Base-by-base conservation (phyloP, 2,329 filamentous ascomycete genomes). In the Xylariaceae sp. region DNA sequence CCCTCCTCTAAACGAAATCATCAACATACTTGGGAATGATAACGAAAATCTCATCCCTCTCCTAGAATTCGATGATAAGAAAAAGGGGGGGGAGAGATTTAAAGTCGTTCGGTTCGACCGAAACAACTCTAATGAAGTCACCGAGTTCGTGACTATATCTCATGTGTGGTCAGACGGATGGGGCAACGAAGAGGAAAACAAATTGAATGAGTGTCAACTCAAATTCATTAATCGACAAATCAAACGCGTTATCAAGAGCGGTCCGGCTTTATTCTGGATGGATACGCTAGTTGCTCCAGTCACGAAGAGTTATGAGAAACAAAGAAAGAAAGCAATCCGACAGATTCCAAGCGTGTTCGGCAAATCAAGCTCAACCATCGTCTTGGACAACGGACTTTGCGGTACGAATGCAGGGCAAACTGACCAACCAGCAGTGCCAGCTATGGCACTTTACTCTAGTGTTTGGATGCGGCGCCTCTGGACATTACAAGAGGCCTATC, bases 111-210 rank as follows among this genome's bases (percentile, higher is more conserved):
- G 5, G 7, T 39, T 19, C 12, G 17, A 39, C 17, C 36, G n/a
- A 14, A 39, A 19, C 16, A 12, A 39, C n/a, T n/a, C n/a, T n/a
- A n/a, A n/a, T n/a, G 12, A 29, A 12, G 36, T 3, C 14, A 23
- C 7, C 5, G 19, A 33, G 9, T 51, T 31, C 26, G 48, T 21
- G 21, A 51, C 48, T 1, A 34, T 51, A 12, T 51, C 48, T 4
- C 48, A 51, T 34, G 48, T 51, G 2, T 51, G 48, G 48, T 41
- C 48, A 23, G 48, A 51, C 19, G 48, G 48, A 9, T 43, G 19
- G 3, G 48, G 48, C 12, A 51, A 51, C 19, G 28, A 41, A 26
- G 23, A 3, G 19, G 24, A 43, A 2, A 51, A 51, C 36, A 43
- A 33, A n/a, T 16, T 51, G 3, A 21, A 34, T 24, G 16, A 14